Evolutionary conservation across 2,329 filamentous ascomycete species (phyloP).

Genomic region (Grosmannia huntii): DNA sequence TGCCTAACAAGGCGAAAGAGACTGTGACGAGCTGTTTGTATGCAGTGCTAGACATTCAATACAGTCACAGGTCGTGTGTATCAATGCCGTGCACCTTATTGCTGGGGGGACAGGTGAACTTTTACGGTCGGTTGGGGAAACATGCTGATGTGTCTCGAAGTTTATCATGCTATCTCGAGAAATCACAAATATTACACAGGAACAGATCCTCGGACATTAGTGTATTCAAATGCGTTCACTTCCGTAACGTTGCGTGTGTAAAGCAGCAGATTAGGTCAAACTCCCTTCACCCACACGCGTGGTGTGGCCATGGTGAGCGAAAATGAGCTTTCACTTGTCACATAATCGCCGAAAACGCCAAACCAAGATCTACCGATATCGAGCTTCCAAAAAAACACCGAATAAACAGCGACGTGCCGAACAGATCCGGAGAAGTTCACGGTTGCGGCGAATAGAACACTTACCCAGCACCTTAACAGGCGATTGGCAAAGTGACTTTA

Average conservation of each 20-base stretch:
- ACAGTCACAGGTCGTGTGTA: neutral
- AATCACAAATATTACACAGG: too few relatives aligned
- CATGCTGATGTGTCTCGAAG: neutral
- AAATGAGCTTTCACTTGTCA: too few relatives aligned
- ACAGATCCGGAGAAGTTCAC: neutral
- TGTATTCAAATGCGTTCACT: neutral
- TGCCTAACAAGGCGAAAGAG: neutral
- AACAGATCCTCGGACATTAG: neutral
- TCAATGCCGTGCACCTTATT: neutral
- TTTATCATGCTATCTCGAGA: too few relatives aligned
- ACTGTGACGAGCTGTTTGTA: neutral
- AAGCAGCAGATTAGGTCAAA: neutral
- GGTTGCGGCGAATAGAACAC: neutral
- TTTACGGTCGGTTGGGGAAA: neutral
- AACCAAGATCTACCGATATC: neutral
- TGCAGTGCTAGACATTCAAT: neutral
- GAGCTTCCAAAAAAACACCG: neutral
- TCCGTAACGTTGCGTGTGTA: neutral
- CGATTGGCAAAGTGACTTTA: neutral
- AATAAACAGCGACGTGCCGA: neutral
- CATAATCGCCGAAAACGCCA: neutral
- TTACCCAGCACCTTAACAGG: neutral
- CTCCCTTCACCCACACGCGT: neutral
- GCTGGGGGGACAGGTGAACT: neutral
- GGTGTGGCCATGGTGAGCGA: neutral